Conservation (phyloP, 1,139 yeast species). For the Zygoascus meyerae region DNA sequence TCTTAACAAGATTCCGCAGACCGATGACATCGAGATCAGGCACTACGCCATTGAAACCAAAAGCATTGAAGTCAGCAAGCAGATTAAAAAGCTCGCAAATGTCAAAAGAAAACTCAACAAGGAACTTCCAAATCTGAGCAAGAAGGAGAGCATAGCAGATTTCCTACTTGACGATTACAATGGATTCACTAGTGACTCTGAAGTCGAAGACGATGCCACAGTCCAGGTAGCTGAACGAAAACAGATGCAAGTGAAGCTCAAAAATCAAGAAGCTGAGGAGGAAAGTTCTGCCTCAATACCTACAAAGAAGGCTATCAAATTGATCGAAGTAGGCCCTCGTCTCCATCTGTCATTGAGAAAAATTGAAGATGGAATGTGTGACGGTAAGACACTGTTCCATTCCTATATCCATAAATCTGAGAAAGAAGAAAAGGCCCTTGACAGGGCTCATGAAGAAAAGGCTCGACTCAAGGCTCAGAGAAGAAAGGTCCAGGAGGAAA, state of each 20-base stretch:
- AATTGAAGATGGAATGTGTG: conserved; percentile 85
- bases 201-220: conserved; percentile 79
- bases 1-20: conserved; percentile 64
- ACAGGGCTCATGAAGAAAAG: conserved; percentile 59
- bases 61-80: conserved; percentile 75
- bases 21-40: conserved; percentile 73
- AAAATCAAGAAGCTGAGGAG: background rate
- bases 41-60: conserved; percentile 89
- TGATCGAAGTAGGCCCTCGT: conserved; percentile 93
- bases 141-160: conserved; percentile 72
- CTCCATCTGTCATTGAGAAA: conserved; percentile 68
- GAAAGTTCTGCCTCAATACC: conserved; percentile 19
- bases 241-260: conserved; percentile 24
- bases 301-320: conserved; percentile 81
- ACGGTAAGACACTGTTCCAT: conserved; percentile 86
- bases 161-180: conserved; percentile 73
- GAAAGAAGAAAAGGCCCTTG: conserved; percentile 55
- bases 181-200: conserved; percentile 84
- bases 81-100: conserved; percentile 68
- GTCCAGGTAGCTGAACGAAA: conserved; percentile 59
- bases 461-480: conserved; percentile 63
- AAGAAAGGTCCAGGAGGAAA: conserved; percentile 71
- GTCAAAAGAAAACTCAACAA: conserved; percentile 46
- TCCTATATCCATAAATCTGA: conserved; percentile 57
- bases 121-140: conserved; percentile 65